Percentiles rank a stretch among this genome's conserved stretches.
Evolutionary conservation across 345 rosid species (phyloP).

Genomic region (Erucastrum elatum): DNA sequence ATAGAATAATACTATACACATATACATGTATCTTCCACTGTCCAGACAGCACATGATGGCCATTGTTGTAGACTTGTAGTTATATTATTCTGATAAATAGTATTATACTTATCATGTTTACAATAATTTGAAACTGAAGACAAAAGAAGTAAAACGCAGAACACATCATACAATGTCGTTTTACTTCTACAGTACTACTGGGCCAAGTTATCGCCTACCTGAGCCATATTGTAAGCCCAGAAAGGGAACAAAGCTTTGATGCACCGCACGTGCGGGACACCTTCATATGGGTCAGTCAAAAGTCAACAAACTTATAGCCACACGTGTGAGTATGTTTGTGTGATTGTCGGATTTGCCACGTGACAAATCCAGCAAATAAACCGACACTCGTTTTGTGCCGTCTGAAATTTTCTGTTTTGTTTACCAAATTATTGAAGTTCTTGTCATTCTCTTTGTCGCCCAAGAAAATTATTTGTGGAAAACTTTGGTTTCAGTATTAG

Average conservation of each 20-base stretch:
- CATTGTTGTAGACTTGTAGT: not conserved
- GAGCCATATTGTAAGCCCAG: conserved; percentile 23
- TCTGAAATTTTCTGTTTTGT: not conserved
- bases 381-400: conserved; percentile 32
- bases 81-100: conserved; percentile 2
- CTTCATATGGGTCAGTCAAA: conserved; percentile 20
- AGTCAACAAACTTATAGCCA: conserved; percentile 21
- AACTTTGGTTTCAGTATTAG: not conserved
- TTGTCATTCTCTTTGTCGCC: conserved; percentile 34
- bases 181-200: conserved; percentile 14
- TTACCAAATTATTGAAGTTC: conserved; percentile 33
- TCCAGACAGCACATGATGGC: conserved; percentile 29
- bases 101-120: conserved; percentile 1
- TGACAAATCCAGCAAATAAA: conserved; percentile 31
- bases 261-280: conserved; percentile 29
- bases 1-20: not conserved
- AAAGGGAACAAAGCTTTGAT: conserved; percentile 29
- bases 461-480: not conserved
- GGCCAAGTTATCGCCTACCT: conserved; percentile 23
- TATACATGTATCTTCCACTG: conserved; percentile 27
- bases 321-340: conserved; percentile 33
- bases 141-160: not conserved
- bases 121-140: not conserved
- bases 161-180: conserved; percentile 11
- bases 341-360: conserved; percentile 28